phyloP scores from a whole-genome alignment of 768 basidiomycete genomes.

The Leucocoprinus sp. region DNA sequence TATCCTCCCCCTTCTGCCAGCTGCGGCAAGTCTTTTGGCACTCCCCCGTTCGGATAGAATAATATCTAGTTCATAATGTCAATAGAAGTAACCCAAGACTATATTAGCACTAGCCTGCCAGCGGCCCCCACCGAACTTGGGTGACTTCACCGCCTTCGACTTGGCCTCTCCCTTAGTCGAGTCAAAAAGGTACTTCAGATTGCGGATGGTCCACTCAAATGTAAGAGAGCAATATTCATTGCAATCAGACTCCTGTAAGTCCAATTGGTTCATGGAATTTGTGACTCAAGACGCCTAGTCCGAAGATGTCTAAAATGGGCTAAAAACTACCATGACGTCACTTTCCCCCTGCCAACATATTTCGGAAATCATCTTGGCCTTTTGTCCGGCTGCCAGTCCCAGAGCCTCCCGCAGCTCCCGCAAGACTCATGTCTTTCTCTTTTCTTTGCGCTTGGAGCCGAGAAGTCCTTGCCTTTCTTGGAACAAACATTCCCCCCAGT shows the following conservation, averaged over 20 bases:
- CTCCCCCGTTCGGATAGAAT: slow-evolving; percentile 79
- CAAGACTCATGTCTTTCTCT: slow-evolving; percentile 8
- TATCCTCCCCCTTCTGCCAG: slow-evolving; percentile 41
- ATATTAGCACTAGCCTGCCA: slow-evolving; percentile 49
- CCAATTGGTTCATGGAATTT: slow-evolving; percentile 6
- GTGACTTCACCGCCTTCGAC: slow-evolving; percentile 70
- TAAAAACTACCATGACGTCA: slow-evolving; percentile 6
- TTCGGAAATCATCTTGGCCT: slow-evolving; percentile 82
- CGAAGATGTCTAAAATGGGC: not conserved
- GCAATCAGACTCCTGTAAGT: slow-evolving; percentile 24
- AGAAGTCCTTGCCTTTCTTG: slow-evolving; percentile 49
- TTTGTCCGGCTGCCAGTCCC: slow-evolving; percentile 26
- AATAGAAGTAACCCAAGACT: not conserved
- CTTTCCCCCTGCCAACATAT: slow-evolving; percentile 44
- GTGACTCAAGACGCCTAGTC: not conserved
- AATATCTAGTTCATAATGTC: slow-evolving; percentile 59
- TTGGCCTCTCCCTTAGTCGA: slow-evolving; percentile 71
- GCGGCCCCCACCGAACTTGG: slow-evolving; percentile 64
- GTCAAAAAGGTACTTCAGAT: slow-evolving; percentile 68
- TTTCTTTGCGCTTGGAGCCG: slow-evolving; percentile 48
- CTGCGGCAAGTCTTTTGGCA: slow-evolving; percentile 34
- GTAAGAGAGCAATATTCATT: slow-evolving; percentile 49
- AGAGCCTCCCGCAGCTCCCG: slow-evolving; percentile 14
- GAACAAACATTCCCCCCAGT: slow-evolving; percentile 54
- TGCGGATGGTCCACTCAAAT: slow-evolving; percentile 74